These are phyloP conservation scores for Magnusiomyces magnusii DNA, from an alignment of 1,139 yeast species.

Conservation along the genomic window DNA sequence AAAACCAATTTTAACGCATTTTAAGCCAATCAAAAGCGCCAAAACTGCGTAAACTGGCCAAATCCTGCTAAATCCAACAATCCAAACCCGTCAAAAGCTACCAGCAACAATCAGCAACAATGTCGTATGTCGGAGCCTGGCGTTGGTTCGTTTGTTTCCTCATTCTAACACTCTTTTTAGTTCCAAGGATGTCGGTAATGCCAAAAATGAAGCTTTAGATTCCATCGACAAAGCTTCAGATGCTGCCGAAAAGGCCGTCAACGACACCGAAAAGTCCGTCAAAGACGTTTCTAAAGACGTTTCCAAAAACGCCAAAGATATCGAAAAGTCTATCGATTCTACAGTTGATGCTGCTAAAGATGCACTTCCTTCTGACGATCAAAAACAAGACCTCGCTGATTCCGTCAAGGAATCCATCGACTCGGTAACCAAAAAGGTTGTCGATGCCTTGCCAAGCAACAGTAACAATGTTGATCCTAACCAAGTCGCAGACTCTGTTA, in stretches of 20 bases:
- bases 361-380: background rate
- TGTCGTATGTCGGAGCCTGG: no score
- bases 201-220: background rate
- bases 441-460: background rate
- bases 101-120: no score
- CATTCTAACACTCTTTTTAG: background rate
- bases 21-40: no score
- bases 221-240: background rate
- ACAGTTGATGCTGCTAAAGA: background rate
- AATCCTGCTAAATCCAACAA: no score
- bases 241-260: background rate
- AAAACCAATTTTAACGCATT: no score
- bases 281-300: no score
- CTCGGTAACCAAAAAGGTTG: background rate
- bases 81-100: no score
- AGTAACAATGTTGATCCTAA: background rate
- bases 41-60: no score
- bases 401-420: background rate
- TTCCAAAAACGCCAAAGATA: slow-evolving; percentile 6
- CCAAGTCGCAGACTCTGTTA: background rate
- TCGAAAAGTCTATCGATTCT: background rate
- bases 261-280: no score
- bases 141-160: no score
- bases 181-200: background rate
- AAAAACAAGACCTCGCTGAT: background rate